Base-by-base conservation (phyloP, 2,329 filamentous ascomycete genomes). In the Curvularia verruculosa region DNA sequence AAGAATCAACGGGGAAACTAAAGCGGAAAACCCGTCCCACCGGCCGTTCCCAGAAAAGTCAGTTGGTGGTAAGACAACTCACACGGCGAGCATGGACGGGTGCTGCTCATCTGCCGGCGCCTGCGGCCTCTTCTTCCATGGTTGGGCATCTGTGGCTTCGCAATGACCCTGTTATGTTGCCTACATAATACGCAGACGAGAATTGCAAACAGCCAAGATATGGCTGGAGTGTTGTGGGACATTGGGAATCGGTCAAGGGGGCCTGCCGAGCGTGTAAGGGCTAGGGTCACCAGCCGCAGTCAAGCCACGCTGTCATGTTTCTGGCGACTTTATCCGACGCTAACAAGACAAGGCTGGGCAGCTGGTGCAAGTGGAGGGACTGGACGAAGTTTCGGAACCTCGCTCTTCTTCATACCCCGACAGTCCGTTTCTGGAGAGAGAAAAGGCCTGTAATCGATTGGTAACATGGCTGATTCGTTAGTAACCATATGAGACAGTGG, bases 231-330 rank as follows among this genome's bases (percentile, higher is more conserved):
- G 23, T 46, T 56, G 59, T 63, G 50, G 46, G 48, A 66, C 50
- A 46, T 61, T 56, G 40, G 49, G 31, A 54, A 40, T 44, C 55
- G 57, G 54, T 63, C 45, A 12, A 28, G 29, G 29, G n/a, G 45
- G 55, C 54, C 58, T 18, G 44, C 44, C 40, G 61, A 61, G 57
- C n/a, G n/a, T 51, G 57, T 60, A 31, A 59, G 50, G 62, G 44
- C 57, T 64, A 67, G 67, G 58, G 59, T 56, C 68, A 68, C 65
- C 65, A 70, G 66, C 67, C 66, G 61, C 67, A 68, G 63, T 64
- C 59, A 64, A 69, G 67, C 66, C 67, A 68, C 64, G 67, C 67
- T 66, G 66, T 66, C 61, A 64, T 54, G 28, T 54, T 58, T 56
- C 50, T 54, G 60, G 62, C 54, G 61, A 64, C 41, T 64, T 66